Evolutionary conservation across 306 rosid genomes (phyloP), one percentile per base, ranked within the genome.

Genomic region (Oxytropis ochrocephala): DNA sequence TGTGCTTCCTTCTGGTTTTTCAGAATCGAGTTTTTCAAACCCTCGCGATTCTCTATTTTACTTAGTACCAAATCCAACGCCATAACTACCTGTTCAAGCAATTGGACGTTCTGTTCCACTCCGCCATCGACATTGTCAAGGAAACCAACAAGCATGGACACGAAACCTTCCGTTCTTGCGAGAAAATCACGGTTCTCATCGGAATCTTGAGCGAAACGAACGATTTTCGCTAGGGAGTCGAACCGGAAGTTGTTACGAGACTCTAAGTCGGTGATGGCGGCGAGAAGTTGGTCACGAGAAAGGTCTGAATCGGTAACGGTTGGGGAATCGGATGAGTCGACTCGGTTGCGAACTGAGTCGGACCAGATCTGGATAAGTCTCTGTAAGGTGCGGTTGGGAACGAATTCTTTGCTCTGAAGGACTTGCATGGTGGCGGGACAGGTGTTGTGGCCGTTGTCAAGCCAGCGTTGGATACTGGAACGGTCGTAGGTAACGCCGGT

Each of bases 361-460:
- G 88, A 82, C 99, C 99, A 94, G 83, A 88, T 87, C 96, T 87
- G 85, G 70, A 94, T 94, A 43, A 94, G 96, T 2, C 98, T 84
- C 44, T 94, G 96, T 11, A 94, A 68, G 62, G 84, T 94, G 36
- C 84, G 85, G 68, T 94, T 94, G 2, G 99, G 99, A 8, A 94
- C 87, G 35, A 94, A 51, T 0, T 90, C 99, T 44, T 87, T 94
- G 72, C 47, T 85, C 0, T 83, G 87, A 13, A 94, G 94, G 12
- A 94, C 60, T 67, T 94, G 99, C 99, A 91, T 94, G 81, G 99
- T 94, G 59, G 97, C 96, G 11, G 99, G 99, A 18, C 99, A 94
- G n/a, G 97, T 94, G 77, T 87, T 87, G 86, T 94, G 83, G 36
- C 97, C 99, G 83, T 82, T 80, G 80, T 94, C 97, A 10, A 94